These are phyloP conservation scores for Cubamyces sp. DNA, from an alignment of 768 basidiomycete species.

Conservation along the genomic window DNA sequence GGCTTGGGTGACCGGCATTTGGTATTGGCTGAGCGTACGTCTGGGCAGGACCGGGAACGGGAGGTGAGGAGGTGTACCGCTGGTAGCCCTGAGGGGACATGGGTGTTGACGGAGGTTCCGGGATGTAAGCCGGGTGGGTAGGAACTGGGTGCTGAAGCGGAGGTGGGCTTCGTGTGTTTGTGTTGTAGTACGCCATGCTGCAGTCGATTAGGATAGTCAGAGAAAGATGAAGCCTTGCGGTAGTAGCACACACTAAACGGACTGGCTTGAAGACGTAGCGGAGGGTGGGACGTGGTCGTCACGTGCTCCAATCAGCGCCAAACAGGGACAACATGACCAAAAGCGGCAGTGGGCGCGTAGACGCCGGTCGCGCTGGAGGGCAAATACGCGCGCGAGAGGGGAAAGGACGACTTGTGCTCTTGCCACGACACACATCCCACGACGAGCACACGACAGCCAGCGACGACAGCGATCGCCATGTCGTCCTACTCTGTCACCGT, in stretches of 20 bases:
- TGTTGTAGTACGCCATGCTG: constrained; percentile 45
- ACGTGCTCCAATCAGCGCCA: constrained; percentile 12
- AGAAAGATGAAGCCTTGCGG: neutral
- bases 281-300: constrained; percentile 19
- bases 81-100: constrained; percentile 77
- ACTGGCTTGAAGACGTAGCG: neutral
- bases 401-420: neutral
- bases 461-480: constrained; percentile 34
- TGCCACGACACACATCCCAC: constrained; percentile 23
- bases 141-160: constrained; percentile 88
- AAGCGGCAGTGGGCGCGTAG: constrained; percentile 5
- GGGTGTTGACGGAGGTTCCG: constrained; percentile 78
- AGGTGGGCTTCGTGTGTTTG: constrained; percentile 60
- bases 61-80: constrained; percentile 67
- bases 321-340: constrained; percentile 9
- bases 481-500: constrained; percentile 53
- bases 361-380: constrained; percentile 4
- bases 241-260: constrained; percentile 6
- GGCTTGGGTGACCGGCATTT: constrained; percentile 13
- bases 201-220: neutral
- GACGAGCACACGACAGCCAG: constrained; percentile 2
- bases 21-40: constrained; percentile 36
- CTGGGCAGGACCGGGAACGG: constrained; percentile 33
- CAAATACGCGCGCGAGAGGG: neutral
- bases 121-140: constrained; percentile 85